A percentile compares a stretch with the other conserved stretches of the same genome.
These are phyloP conservation scores for Cytospora paraplurivora DNA, from an alignment of 2,329 filamentous ascomycete species.

Conservation along the genomic window DNA sequence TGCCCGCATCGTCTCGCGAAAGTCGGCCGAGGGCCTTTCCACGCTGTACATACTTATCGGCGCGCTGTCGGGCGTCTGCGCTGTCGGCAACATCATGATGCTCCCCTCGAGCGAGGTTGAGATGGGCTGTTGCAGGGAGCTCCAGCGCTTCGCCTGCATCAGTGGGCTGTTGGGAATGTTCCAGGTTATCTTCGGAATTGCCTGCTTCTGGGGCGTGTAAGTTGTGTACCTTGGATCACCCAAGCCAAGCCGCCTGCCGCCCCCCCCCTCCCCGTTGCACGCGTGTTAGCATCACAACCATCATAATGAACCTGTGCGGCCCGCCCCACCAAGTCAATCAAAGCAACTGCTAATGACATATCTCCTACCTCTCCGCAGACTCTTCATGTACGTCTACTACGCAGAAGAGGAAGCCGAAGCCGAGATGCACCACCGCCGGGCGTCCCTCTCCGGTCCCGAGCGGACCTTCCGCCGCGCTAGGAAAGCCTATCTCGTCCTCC, in stretches of 20 bases:
- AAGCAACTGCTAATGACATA: neutral
- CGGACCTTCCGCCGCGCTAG: conserved; percentile 34
- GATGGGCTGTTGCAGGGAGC: conserved; percentile 31
- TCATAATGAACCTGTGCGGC: neutral
- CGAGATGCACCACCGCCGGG: conserved; percentile 32
- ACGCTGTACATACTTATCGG: conserved; percentile 34
- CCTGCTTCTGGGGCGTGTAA: conserved; percentile 31
- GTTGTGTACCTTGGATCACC: no score
- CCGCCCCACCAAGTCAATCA: neutral
- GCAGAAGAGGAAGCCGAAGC: conserved; percentile 36
- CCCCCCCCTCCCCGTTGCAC: no score
- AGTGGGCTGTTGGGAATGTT: conserved; percentile 31
- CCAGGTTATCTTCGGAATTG: conserved; percentile 32
- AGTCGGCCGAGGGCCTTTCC: conserved; percentile 50
- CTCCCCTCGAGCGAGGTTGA: conserved; percentile 32
- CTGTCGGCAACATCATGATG: conserved; percentile 38
- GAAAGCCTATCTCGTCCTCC: conserved; percentile 33
- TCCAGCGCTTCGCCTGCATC: conserved; percentile 30
- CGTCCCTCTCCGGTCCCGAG: conserved; percentile 34
- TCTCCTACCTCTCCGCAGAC: neutral
- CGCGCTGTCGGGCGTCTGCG: conserved; percentile 37
- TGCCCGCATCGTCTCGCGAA: conserved; percentile 40
- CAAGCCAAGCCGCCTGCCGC: no score
- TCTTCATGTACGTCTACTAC: conserved; percentile 34
- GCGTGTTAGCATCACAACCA: neutral